phyloP scores from a whole-genome alignment of 2,329 filamentous ascomycete genomes.

The Curvularia spicifera region DNA sequence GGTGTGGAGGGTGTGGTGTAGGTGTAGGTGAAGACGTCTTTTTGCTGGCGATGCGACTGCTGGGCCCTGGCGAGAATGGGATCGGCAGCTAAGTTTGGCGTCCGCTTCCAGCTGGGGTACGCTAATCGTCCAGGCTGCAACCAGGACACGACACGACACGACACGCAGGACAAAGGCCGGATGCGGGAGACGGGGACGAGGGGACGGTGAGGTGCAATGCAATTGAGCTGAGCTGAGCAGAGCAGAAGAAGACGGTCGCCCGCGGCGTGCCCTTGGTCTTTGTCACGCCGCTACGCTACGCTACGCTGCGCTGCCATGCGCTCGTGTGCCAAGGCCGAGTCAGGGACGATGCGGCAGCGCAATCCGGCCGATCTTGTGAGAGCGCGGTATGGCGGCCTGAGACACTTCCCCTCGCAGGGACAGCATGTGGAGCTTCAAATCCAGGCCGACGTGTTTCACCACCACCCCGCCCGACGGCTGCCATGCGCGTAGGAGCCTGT shows the following conservation, averaged over 20 bases:
- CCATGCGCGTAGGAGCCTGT: constrained; percentile 15
- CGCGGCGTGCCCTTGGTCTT: background rate
- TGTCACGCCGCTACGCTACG: background rate
- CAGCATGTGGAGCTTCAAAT: constrained; percentile 35
- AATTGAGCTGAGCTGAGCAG: no score
- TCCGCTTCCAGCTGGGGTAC: constrained; percentile 25
- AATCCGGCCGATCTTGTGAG: constrained; percentile 29
- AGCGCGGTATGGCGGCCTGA: constrained; percentile 23
- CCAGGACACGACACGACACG: background rate
- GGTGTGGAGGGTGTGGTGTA: no score
- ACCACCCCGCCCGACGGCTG: constrained; percentile 27
- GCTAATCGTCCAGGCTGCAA: constrained; percentile 19
- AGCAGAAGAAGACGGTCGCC: constrained; percentile 5
- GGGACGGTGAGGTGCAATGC: no score
- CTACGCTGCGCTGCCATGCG: constrained; percentile 14
- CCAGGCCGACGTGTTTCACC: constrained; percentile 41
- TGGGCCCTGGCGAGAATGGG: constrained; percentile 22
- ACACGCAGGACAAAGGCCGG: no score
- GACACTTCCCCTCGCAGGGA: constrained; percentile 41
- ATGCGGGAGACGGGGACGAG: no score
- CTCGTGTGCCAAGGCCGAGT: constrained; percentile 31
- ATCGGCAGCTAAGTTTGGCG: constrained; percentile 33
- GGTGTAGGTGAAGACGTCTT: constrained; percentile 17
- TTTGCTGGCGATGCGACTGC: constrained; percentile 17
- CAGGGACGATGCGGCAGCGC: constrained; percentile 26